Conservation (phyloP, 2,329 filamentous ascomycete genomes). For the Neonectria hederae region DNA sequence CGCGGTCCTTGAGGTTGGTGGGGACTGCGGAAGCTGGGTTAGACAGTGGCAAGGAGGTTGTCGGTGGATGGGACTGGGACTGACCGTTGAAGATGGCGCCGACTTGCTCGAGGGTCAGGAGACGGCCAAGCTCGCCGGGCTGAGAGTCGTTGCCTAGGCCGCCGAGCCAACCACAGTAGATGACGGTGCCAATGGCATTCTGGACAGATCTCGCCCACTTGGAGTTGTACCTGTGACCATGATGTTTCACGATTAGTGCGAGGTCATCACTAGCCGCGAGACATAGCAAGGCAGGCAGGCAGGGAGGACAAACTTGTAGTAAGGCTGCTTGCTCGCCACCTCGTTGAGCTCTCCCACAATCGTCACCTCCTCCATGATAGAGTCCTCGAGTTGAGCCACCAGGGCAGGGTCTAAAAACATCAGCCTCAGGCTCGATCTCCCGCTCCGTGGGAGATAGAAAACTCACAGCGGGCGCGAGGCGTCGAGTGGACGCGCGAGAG, state of each 20-base stretch:
- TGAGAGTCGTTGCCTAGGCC: constrained; percentile 67
- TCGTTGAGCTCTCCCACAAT: constrained; percentile 75
- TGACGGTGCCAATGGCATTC: constrained; percentile 71
- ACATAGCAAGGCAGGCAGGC: not conserved
- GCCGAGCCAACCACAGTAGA: constrained; percentile 79
- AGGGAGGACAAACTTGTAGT: constrained; percentile 79
- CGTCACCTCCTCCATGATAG: constrained; percentile 75
- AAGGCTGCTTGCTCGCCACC: constrained; percentile 85
- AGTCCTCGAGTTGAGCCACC: constrained; percentile 74
- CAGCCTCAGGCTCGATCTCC: not conserved
- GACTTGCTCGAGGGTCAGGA: constrained; percentile 89
- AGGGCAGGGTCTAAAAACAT: constrained; percentile 65
- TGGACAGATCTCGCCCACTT: constrained; percentile 89
- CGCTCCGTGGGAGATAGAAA: not conserved
- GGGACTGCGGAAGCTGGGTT: constrained; percentile 69
- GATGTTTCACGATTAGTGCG: not conserved
- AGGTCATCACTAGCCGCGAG: constrained; percentile 9
- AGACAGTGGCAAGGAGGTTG: not conserved
- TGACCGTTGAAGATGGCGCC: constrained; percentile 79
- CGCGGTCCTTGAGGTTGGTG: constrained; percentile 87
- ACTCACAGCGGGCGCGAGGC: constrained; percentile 66
- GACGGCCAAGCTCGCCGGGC: constrained; percentile 66
- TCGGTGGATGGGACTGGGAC: constrained; percentile 31
- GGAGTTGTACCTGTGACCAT: constrained; percentile 71
- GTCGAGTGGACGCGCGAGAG: constrained; percentile 92